Base-by-base conservation (phyloP, 2,329 filamentous ascomycete species). In the Elsinoe arachidis region DNA sequence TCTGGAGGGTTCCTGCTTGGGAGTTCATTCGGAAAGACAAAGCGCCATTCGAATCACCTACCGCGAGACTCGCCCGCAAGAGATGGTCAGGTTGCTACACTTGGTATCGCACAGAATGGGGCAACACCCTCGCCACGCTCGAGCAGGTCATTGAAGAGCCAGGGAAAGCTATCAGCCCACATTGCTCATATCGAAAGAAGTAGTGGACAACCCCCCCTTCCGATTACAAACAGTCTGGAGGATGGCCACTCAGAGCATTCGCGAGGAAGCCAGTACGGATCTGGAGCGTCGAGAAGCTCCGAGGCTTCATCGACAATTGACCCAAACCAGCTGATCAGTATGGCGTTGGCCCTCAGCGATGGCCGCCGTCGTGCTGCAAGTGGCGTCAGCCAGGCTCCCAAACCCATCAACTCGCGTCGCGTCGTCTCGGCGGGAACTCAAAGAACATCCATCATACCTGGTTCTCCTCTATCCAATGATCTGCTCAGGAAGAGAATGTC, bases 311-410 rank as follows among this genome's bases (percentile, higher is more conserved):
- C 54, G 23, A 23, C 26, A 9, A 56, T 87, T 59, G 91, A 96
- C 66, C 87, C 91, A 6, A 83, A 86, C 3, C 88, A 96, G 70
- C 95, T 97, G 62, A 90, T 97, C 41, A 90, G 90, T 66, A 88
- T 97, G 81, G 92, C 92, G 1, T 73, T 97, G 64, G 93, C 86
- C 62, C 73, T 97, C 52, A 95, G 88, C 74, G 90, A 96, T 70
- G 88, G 86, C 66, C 82, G 84, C 62, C 82, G 83, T 38, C 67
- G 79, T 78, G 72, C 87, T 77, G 60, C 82, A 74, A 70, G 81
- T 76, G 71, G 83, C 68, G 69, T 79, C 71, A 63, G 81, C 66
- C 57, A 82, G 68, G 67, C 80, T 4, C 34, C 55, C 10, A 5
- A 52, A 5, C 21, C 51, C 7, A 34, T n/a, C n/a, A 55, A 37